Base-by-base conservation (phyloP, 805 yeast genomes). In the Wickerhamiella galacta region DNA sequence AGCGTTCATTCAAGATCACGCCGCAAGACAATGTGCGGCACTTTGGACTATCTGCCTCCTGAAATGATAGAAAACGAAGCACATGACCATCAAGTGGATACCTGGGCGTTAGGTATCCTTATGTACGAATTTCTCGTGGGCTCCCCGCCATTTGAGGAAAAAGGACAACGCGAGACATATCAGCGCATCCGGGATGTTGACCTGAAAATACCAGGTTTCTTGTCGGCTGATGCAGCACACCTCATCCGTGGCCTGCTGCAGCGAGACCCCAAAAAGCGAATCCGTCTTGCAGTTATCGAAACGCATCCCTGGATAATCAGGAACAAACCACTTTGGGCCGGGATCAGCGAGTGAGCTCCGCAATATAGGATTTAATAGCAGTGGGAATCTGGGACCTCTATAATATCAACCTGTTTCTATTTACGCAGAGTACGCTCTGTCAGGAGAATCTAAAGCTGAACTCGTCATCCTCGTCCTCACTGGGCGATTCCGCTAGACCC, bases 1-100 rank as follows among this genome's bases (percentile, higher is more conserved):
- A 77, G 93, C 35, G 87, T 85, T 3, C 72, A 72, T 43, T 66
- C 78, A 0, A 70, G 71, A 1, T 56, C 63, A 0, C 34, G 69
- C 40, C 60, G 95, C 46, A 63, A 72, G 11, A 87, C 96, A 0
- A 68, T 90, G 60, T 90, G 96, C 55, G 96, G 98, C 0, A 90
- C 98, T 0, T 60, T 87, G 25, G 96, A 90, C 54, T 87, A 87
- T 46, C 56, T 90, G 11, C 92, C 96, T 0, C 98, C 98, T 6
- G 98, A 87, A 56, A 75, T 90, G 78, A 80, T 87, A 5, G 90
- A 77, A 39, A 73, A 79, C 1, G 72, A 68, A 44, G 78, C 73
- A 8, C 90, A 87, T 46, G 87, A 78, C 44, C 65, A 64, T 33
- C 64, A 64, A 32, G 93, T 82, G 0, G 98, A 87, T 51, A 66